phyloP scores from a whole-genome alignment of 2,329 filamentous ascomycete species.

The Arthrinium puccinioides region DNA sequence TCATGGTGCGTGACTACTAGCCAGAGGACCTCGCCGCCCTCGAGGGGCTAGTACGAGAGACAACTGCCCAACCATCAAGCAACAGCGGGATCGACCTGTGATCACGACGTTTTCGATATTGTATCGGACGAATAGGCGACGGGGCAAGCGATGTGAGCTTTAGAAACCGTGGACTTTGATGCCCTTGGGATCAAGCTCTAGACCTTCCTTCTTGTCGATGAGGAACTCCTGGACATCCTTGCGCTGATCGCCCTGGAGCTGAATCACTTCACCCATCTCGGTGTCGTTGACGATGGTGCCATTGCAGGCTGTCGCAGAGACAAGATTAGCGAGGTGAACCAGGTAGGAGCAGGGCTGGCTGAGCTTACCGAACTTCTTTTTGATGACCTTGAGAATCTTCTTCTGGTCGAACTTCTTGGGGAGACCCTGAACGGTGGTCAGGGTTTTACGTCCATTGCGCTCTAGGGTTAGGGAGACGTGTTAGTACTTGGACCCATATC shows the following conservation, averaged over 20 bases:
- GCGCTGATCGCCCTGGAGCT: conserved; percentile 98
- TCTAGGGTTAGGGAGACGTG: conserved; percentile 56
- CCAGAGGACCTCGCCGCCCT: conserved; percentile 13
- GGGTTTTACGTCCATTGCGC: conserved; percentile 99
- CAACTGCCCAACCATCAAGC: conserved; percentile 5
- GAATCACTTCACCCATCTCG: conserved; percentile 99
- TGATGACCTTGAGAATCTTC: conserved; percentile 99
- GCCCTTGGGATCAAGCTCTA: conserved; percentile 91
- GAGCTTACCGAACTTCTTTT: conserved; percentile 89
- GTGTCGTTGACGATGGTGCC: conserved; percentile 94
- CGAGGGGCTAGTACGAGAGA: conserved; percentile 7
- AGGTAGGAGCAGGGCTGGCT: neutral
- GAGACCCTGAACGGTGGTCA: conserved; percentile 98
- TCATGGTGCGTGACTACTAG: conserved; percentile 12
- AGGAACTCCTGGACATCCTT: conserved; percentile 98
- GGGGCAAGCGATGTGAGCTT: conserved; percentile 26
- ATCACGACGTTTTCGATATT: conserved; percentile 15
- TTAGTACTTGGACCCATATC: too few species aligned
- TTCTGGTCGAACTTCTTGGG: conserved; percentile 99
- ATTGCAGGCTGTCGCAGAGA: conserved; percentile 74
- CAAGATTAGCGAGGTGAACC: conserved; percentile 4
- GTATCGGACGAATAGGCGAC: conserved; percentile 9
- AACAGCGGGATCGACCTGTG: conserved; percentile 2
- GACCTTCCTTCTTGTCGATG: conserved; percentile 88
- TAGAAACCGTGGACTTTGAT: conserved; percentile 79